phyloP scores from a whole-genome alignment of 768 basidiomycete species.

The Termitomyces sp. region DNA sequence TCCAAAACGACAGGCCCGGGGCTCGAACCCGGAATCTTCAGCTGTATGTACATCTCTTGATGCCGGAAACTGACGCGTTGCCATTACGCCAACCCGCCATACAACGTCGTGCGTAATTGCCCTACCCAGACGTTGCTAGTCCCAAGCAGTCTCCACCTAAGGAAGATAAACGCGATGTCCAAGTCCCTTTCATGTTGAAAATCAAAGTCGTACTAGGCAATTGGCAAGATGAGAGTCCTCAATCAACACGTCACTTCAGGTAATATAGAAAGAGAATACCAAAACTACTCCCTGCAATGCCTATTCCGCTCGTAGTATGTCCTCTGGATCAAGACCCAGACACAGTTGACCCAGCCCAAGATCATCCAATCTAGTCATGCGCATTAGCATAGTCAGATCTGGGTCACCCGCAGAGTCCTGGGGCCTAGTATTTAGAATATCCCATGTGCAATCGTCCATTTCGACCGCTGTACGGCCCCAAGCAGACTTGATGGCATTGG shows the following conservation, averaged over 20 bases:
- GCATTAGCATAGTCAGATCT: conserved; percentile 57
- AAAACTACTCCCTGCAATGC: background rate
- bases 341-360: conserved; percentile 67
- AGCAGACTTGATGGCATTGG: conserved; percentile 53
- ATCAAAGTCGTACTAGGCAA: background rate
- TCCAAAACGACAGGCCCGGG: conserved; percentile 13
- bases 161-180: background rate
- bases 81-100: conserved; percentile 18
- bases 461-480: conserved; percentile 70
- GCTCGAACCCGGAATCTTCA: conserved; percentile 30
- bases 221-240: background rate
- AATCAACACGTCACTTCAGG: background rate
- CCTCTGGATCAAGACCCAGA: conserved; percentile 26
- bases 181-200: too few species aligned
- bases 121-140: background rate
- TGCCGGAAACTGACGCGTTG: conserved; percentile 18
- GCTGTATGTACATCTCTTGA: too few species aligned
- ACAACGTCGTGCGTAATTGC: background rate
- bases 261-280: background rate
- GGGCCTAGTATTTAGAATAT: conserved; percentile 41
- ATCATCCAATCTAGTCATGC: conserved; percentile 73
- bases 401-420: conserved; percentile 30
- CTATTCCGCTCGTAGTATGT: background rate
- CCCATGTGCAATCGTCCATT: conserved; percentile 64
- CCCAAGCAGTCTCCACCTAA: too few species aligned